phyloP scores from a whole-genome alignment of 805 yeast species.

The Danielia reshetovae region DNA sequence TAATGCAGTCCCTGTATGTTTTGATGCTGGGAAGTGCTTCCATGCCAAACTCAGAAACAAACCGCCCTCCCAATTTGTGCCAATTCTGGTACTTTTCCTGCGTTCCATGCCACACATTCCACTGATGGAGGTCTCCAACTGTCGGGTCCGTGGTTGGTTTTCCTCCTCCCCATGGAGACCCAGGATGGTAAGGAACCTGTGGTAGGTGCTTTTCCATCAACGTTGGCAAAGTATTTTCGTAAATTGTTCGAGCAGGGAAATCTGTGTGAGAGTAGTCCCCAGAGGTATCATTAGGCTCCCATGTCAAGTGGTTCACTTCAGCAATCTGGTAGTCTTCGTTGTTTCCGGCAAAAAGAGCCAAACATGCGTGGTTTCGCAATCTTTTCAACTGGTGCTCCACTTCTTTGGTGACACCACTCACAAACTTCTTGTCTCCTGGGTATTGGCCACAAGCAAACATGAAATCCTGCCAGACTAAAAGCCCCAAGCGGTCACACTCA shows the following conservation, averaged over 20 bases:
- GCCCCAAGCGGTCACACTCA: slow-evolving; percentile 41
- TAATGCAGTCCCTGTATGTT: slow-evolving; percentile 34
- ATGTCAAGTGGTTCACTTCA: slow-evolving; percentile 28
- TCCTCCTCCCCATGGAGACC: slow-evolving; percentile 47
- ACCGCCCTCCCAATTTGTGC: slow-evolving; percentile 44
- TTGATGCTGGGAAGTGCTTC: slow-evolving; percentile 38
- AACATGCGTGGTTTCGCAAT: slow-evolving; percentile 38
- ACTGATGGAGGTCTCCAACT: slow-evolving; percentile 50
- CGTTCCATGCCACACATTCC: slow-evolving; percentile 57
- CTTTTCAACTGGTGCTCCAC: slow-evolving; percentile 36
- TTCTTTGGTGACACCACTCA: slow-evolving; percentile 33
- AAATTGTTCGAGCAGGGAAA: slow-evolving; percentile 43
- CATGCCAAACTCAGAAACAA: slow-evolving; percentile 55
- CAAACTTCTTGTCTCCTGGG: slow-evolving; percentile 39
- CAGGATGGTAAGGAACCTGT: slow-evolving; percentile 39
- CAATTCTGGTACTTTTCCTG: slow-evolving; percentile 49
- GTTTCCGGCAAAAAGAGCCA: slow-evolving; percentile 42
- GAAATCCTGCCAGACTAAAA: slow-evolving; percentile 54
- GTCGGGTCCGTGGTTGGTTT: slow-evolving; percentile 30
- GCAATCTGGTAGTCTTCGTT: slow-evolving; percentile 48
- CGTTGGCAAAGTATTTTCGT: slow-evolving; percentile 37
- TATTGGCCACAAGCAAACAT: slow-evolving; percentile 58
- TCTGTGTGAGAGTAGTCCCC: slow-evolving; percentile 27
- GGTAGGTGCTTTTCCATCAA: slow-evolving; percentile 22
- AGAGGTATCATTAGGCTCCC: slow-evolving; percentile 22